These are phyloP conservation scores for Puccinia polysora DNA, from an alignment of 1,284 basidiomycete genomes.

Conservation along the genomic window DNA sequence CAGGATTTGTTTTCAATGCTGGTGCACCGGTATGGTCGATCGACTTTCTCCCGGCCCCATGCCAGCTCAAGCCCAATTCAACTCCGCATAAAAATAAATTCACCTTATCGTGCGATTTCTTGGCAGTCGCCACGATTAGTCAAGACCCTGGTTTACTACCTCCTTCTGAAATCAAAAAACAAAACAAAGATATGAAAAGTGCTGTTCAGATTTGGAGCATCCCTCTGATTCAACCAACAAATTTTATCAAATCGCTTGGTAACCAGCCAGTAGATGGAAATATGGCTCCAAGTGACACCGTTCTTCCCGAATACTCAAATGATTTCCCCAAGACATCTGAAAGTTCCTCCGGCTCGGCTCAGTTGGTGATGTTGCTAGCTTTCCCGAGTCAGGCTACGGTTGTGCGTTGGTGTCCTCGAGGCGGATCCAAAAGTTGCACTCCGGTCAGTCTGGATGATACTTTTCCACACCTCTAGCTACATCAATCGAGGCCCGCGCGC, in stretches of 20 bases:
- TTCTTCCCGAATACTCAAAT: no score
- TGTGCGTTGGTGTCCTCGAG: conserved; percentile 35
- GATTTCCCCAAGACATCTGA: no score
- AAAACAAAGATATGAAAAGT: conserved; percentile 45
- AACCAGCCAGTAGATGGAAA: background rate
- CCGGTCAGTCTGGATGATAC: conserved; percentile 2
- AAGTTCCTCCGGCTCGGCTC: background rate
- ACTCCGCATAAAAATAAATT: conserved; percentile 7
- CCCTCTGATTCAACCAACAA: conserved; percentile 29
- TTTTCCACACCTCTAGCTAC: no score
- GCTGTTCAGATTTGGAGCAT: conserved; percentile 56
- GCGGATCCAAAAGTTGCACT: conserved; percentile 43
- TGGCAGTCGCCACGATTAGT: conserved; percentile 74
- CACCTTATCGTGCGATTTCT: conserved; percentile 60
- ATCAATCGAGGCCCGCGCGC: background rate
- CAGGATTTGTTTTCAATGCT: conserved; percentile 68
- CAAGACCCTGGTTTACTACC: conserved; percentile 47
- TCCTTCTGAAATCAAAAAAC: conserved; percentile 47
- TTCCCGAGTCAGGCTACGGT: conserved; percentile 40
- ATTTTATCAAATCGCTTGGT: conserved; percentile 20
- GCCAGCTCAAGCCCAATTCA: conserved; percentile 46
- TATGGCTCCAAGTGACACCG: background rate
- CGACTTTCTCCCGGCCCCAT: conserved; percentile 80
- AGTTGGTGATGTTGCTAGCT: conserved; percentile 78
- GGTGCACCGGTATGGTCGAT: conserved; percentile 79